These are phyloP conservation scores for Colletotrichum sp. DNA, from an alignment of 2,329 filamentous ascomycete genomes.

Conservation along the genomic window DNA sequence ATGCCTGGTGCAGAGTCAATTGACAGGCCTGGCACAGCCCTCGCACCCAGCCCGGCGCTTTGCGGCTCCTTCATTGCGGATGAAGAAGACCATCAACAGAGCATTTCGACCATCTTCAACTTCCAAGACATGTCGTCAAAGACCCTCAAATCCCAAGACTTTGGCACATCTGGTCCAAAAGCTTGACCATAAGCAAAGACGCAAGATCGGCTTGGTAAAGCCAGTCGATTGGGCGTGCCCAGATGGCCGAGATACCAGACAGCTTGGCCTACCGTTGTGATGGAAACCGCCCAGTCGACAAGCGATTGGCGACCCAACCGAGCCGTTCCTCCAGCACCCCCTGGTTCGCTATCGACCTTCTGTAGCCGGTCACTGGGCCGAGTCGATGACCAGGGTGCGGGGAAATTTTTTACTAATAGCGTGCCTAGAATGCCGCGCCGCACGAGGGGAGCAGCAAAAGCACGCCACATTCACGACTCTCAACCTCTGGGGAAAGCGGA, in stretches of 20 bases:
- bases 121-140: slow-evolving; percentile 10
- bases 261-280: slow-evolving; percentile 10
- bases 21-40: background rate
- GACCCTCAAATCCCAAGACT: background rate
- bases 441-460: background rate
- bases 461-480: background rate
- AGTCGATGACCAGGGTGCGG: background rate
- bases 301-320: slow-evolving; percentile 13
- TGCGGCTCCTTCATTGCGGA: background rate
- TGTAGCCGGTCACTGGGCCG: background rate
- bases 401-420: slow-evolving; percentile 3
- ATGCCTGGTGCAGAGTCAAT: background rate
- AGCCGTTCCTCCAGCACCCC: background rate
- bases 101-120: background rate
- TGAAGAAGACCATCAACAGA: background rate
- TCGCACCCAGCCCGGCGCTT: background rate
- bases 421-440: background rate
- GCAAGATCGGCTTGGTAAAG: background rate
- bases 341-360: background rate
- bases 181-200: slow-evolving; percentile 11
- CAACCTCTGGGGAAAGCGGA: slow-evolving; percentile 4
- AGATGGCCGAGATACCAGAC: slow-evolving; percentile 3
- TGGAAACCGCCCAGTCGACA: background rate
- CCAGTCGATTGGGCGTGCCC: slow-evolving; percentile 2
- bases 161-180: background rate